A percentile compares a stretch with the other conserved stretches of the same genome.
Evolutionary conservation across 805 yeast genomes (phyloP).

Genomic region (Millerozyma miso): DNA sequence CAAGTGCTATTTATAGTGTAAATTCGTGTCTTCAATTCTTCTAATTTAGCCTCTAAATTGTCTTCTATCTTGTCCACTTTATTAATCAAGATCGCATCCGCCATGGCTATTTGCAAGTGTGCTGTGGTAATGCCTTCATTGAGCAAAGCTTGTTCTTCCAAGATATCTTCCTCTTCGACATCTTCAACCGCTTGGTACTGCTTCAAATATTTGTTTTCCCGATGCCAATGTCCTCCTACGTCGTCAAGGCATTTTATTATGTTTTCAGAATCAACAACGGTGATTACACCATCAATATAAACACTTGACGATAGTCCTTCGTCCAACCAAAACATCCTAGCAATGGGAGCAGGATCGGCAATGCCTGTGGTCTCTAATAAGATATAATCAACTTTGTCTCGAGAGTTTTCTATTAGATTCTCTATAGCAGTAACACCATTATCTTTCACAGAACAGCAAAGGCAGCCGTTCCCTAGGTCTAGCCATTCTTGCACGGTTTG

Average conservation of each 20-base stretch:
- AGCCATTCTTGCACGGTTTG: constrained; percentile 84
- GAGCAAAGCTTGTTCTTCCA: constrained; percentile 27
- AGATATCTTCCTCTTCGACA: constrained; percentile 25
- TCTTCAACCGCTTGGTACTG: constrained; percentile 12
- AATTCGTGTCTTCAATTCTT: constrained; percentile 36
- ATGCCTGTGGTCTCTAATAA: constrained; percentile 91
- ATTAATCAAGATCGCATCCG: constrained; percentile 78
- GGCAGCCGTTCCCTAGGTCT: constrained; percentile 93
- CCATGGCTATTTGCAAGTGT: constrained; percentile 82
- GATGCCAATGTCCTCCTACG: constrained; percentile 67
- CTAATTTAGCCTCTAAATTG: constrained; percentile 17
- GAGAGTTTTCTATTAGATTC: constrained; percentile 66
- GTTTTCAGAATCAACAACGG: constrained; percentile 77
- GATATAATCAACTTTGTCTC: constrained; percentile 81
- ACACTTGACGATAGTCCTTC: constrained; percentile 81
- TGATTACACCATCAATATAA: constrained; percentile 85
- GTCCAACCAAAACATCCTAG: constrained; percentile 96
- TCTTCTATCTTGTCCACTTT: constrained; percentile 56
- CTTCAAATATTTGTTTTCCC: constrained; percentile 28
- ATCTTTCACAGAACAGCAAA: constrained; percentile 94
- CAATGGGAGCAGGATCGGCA: constrained; percentile 97
- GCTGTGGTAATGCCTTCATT: constrained; percentile 67
- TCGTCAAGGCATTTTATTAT: constrained; percentile 66
- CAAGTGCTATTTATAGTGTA: constrained; percentile 62
- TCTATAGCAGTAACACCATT: constrained; percentile 94